Conservation (phyloP, 352 stramenopile species). For the Pythium rhizo-oryzae region DNA sequence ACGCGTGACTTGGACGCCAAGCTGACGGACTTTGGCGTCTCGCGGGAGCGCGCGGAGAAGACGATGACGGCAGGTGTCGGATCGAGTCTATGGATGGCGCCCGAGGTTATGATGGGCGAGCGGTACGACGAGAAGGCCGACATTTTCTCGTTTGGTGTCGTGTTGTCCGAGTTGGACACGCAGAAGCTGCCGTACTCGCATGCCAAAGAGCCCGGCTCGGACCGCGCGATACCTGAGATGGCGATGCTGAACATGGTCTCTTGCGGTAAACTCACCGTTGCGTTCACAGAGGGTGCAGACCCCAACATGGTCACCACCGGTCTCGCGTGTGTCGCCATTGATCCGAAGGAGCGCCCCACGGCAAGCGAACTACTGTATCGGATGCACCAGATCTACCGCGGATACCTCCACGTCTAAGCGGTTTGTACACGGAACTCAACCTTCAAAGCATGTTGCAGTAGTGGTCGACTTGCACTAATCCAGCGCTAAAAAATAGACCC, state of each 20-base stretch:
- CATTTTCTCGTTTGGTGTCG: constrained; percentile 12
- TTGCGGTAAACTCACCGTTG: neutral
- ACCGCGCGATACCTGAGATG: constrained; percentile 9
- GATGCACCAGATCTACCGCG: constrained; percentile 15
- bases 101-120: constrained; percentile 15
- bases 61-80: constrained; percentile 4
- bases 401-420: neutral
- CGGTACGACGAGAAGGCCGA: constrained; percentile 16
- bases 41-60: neutral
- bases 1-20: constrained; percentile 5
- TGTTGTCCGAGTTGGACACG: constrained; percentile 12
- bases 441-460: no score
- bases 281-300: constrained; percentile 1
- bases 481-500: no score
- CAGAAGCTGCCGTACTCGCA: constrained; percentile 7
- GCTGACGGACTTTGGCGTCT: constrained; percentile 14
- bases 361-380: constrained; percentile 6
- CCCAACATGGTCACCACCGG: constrained; percentile 1
- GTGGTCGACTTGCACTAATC: no score
- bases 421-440: neutral
- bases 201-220: neutral
- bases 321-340: neutral
- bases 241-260: constrained; percentile 14
- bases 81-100: constrained; percentile 4
- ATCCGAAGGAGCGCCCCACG: neutral